phyloP scores from a whole-genome alignment of 306 rosid genomes.

The Fragaria ananassa region DNA sequence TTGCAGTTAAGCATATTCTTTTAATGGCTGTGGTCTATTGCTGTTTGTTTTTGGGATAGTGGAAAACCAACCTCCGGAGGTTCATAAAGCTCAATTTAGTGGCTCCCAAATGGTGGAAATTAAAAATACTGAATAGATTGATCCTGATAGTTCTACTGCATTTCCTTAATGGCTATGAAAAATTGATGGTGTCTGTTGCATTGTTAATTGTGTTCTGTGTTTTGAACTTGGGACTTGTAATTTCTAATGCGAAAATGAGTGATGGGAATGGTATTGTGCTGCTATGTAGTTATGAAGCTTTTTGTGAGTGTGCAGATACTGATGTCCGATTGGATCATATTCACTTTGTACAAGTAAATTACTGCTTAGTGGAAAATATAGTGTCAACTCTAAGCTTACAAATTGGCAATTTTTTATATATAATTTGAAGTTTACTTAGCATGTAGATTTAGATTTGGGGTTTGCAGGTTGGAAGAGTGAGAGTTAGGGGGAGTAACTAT shows the following conservation, averaged over 20 bases:
- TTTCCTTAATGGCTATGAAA: neutral
- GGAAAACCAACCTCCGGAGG: too few relatives aligned
- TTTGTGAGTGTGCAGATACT: neutral
- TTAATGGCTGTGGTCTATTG: too few relatives aligned
- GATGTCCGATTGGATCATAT: neutral
- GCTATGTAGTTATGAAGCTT: neutral
- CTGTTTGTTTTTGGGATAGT: too few relatives aligned
- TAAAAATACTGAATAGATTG: neutral
- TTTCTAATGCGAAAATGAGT: neutral
- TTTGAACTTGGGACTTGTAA: neutral
- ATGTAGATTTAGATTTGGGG: neutral
- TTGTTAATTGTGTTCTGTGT: neutral
- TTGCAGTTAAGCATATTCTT: neutral
- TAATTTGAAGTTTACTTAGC: neutral
- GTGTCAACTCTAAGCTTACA: neutral
- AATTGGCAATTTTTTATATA: neutral
- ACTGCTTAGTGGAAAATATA: neutral
- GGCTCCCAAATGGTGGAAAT: neutral
- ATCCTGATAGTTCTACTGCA: neutral
- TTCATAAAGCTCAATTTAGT: too few relatives aligned
- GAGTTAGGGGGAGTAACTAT: neutral
- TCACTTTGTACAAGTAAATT: neutral
- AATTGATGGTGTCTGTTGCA: neutral
- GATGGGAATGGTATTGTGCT: neutral
- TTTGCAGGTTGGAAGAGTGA: neutral